Percentiles rank a stretch among this genome's conserved stretches.
phyloP scores from a whole-genome alignment of 2,329 filamentous ascomycete genomes.

The Phoma sp. region DNA sequence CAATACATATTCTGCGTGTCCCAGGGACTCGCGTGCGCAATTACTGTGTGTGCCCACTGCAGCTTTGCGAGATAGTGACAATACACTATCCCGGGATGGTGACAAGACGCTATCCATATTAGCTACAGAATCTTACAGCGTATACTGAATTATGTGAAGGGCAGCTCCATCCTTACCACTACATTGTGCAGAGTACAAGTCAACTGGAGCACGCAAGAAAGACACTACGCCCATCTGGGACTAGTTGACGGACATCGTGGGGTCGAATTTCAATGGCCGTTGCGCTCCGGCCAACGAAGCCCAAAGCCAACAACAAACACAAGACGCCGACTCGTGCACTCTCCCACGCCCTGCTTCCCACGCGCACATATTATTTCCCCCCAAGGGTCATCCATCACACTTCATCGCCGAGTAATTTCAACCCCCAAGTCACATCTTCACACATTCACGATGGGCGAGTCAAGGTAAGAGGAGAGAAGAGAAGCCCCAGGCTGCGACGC shows the following conservation, averaged over 20 bases:
- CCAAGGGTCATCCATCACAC: conserved; percentile 13
- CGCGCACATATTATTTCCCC: conserved; percentile 6
- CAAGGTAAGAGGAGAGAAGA: conserved; percentile 56
- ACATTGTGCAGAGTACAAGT: no score
- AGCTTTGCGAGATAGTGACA: no score
- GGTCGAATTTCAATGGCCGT: conserved; percentile 27
- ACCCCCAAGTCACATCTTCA: conserved; percentile 5
- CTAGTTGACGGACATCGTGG: conserved; percentile 16
- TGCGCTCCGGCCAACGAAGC: conserved; percentile 17
- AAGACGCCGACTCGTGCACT: conserved; percentile 19
- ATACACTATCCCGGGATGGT: no score
- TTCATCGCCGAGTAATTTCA: conserved; percentile 8
- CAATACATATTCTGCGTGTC: no score
- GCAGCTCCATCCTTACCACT: no score
- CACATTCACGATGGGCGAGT: conserved; percentile 64
- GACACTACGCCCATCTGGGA: not conserved
- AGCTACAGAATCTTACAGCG: no score
- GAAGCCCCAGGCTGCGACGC: conserved; percentile 18
- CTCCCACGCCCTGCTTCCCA: conserved; percentile 2
- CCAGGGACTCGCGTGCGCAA: no score
- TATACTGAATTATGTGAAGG: no score
- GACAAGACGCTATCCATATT: no score
- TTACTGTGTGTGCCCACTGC: no score
- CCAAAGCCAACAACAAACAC: conserved; percentile 37
- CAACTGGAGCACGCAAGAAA: not conserved